phyloP scores from a whole-genome alignment of 495 filamentous ascomycete species.

The Saxispiralis lemnorum region DNA sequence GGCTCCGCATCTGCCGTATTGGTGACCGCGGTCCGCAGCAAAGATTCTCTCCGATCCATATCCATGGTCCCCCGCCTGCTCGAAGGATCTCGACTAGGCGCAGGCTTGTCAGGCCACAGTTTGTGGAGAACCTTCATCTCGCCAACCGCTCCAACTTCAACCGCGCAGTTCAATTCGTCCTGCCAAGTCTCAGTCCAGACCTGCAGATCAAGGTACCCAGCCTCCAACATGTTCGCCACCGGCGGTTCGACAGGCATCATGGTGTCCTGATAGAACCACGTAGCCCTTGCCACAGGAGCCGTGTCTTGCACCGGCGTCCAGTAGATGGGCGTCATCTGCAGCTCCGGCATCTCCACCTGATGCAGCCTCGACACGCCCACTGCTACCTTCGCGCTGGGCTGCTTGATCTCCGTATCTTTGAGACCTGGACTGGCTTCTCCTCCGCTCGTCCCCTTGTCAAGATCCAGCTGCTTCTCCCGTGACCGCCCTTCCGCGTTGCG shows the following conservation, averaged over 20 bases:
- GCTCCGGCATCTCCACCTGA: constrained; percentile 24
- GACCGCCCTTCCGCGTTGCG: constrained; percentile 7
- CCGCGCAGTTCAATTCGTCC: constrained; percentile 70
- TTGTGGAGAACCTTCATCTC: constrained; percentile 76
- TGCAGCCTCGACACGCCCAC: constrained; percentile 28
- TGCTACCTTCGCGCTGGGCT: constrained; percentile 20
- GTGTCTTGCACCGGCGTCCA: constrained; percentile 94
- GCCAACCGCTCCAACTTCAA: constrained; percentile 75
- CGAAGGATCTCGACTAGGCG: constrained; percentile 23
- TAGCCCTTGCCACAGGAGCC: constrained; percentile 62
- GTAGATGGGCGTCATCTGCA: constrained; percentile 81
- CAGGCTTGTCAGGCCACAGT: constrained; percentile 51
- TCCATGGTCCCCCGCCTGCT: constrained; percentile 9
- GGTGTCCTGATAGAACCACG: constrained; percentile 93
- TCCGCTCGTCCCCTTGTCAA: constrained; percentile 25
- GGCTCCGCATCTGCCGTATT: constrained; percentile 6
- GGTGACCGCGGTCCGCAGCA: constrained; percentile 7
- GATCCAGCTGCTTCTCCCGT: constrained; percentile 15
- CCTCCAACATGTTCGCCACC: constrained; percentile 84
- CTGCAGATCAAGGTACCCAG: constrained; percentile 67
- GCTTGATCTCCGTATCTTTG: background rate
- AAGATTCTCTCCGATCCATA: constrained; percentile 3
- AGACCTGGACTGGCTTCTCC: constrained; percentile 7
- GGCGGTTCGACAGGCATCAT: constrained; percentile 76
- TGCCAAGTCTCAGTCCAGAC: constrained; percentile 88